A percentile compares a stretch with the other conserved stretches of the same genome.
These are phyloP conservation scores for Dipsacomyces acuminosporus DNA, from an alignment of 371 early-diverging fungal genomes.

Conservation along the genomic window DNA sequence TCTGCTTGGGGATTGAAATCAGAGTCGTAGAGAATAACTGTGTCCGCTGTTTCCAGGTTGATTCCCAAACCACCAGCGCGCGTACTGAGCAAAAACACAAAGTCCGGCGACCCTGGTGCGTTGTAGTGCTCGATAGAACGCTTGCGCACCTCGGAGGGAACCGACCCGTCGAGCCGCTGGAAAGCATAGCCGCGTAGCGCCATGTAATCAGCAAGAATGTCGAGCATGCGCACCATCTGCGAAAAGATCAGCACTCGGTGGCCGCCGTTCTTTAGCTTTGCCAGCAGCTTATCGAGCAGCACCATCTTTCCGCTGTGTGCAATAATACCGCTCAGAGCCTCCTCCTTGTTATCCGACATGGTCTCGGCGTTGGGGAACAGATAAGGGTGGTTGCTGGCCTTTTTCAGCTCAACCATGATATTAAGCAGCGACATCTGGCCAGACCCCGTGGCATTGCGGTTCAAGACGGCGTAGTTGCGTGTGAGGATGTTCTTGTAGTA, in stretches of 20 bases:
- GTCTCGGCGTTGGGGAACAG: conserved; percentile 89
- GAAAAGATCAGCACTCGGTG: conserved; percentile 94
- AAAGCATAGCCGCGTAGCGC: conserved; percentile 76
- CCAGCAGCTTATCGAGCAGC: conserved; percentile 86
- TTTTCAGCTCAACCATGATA: conserved; percentile 96
- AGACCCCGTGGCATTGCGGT: conserved; percentile 70
- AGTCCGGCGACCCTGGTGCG: conserved; percentile 92
- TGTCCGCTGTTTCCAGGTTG: conserved; percentile 97
- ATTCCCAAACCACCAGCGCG: conserved; percentile 99
- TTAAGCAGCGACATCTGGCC: conserved; percentile 87
- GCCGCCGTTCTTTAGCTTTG: conserved; percentile 78
- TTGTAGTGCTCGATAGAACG: conserved; percentile 98
- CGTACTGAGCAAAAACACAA: conserved; percentile 97
- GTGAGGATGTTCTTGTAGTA: conserved; percentile 92
- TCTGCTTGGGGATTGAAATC: conserved; percentile 99
- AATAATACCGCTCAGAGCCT: conserved; percentile 73
- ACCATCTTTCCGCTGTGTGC: conserved; percentile 93
- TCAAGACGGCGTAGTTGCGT: conserved; percentile 87
- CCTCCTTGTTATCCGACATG: conserved; percentile 57
- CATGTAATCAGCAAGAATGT: conserved; percentile 92
- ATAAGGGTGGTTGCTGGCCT: conserved; percentile 99
- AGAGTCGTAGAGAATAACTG: conserved; percentile 98
- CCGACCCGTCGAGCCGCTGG: conserved; percentile 97
- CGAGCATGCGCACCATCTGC: conserved; percentile 93
- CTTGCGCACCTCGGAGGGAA: conserved; percentile 86